These are phyloP conservation scores for Apostasia ramifera DNA, from an alignment of 106 monocot species.

Conservation along the genomic window DNA sequence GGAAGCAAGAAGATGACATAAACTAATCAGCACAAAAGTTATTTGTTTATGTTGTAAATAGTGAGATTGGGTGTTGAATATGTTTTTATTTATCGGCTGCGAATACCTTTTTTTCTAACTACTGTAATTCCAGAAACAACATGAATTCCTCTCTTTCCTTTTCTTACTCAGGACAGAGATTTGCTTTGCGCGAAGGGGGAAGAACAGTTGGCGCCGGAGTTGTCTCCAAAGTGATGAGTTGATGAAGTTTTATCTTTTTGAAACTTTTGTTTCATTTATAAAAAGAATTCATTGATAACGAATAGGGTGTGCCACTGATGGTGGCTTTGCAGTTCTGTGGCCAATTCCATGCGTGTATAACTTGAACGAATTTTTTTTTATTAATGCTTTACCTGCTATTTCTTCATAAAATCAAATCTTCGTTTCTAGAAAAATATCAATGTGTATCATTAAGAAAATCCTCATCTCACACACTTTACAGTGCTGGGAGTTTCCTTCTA, in stretches of 20 bases:
- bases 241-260: constrained; percentile 5
- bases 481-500: too few species aligned
- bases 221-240: constrained; percentile 69
- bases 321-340: not conserved
- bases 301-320: not conserved
- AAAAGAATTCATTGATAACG: not conserved
- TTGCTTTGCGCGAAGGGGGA: constrained; percentile 73
- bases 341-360: not conserved
- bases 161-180: constrained; percentile 59
- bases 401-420: not conserved
- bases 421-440: not conserved
- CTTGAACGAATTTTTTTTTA: not conserved
- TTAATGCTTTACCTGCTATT: not conserved
- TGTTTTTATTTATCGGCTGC: too few species aligned
- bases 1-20: too few species aligned
- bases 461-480: too few species aligned
- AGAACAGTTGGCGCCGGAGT: constrained; percentile 81
- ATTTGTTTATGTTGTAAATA: too few species aligned
- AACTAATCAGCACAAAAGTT: too few species aligned
- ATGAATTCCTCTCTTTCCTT: not conserved
- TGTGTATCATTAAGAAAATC: constrained; percentile 1
- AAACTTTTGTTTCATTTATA: not conserved
- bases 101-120: too few species aligned
- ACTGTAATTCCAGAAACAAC: not conserved
- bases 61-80: too few species aligned